Conservation (phyloP, 139 green algal genomes). For the Dunaliella sp. region DNA sequence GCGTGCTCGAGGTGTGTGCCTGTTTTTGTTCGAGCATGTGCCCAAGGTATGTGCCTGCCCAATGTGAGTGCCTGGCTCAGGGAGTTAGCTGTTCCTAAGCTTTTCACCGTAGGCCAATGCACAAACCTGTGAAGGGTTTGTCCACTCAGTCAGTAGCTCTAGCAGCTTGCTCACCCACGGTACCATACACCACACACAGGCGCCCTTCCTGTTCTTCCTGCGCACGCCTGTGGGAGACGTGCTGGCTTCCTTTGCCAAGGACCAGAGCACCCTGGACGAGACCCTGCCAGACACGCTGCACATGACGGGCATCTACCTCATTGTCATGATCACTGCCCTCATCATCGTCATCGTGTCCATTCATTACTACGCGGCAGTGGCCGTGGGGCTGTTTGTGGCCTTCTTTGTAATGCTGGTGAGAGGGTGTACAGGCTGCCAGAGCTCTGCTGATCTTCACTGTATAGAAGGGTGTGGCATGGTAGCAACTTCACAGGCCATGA, state of each 20-base stretch:
- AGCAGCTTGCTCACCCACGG: no score
- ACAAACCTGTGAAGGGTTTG: no score
- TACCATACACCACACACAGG: slow-evolving; percentile 6
- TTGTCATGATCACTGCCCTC: slow-evolving; percentile 46
- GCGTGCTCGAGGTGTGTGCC: slow-evolving; percentile 39
- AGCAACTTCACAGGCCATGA: no score
- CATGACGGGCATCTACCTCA: slow-evolving; percentile 55
- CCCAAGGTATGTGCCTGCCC: background rate
- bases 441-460: no score
- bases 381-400: slow-evolving; percentile 28
- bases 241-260: slow-evolving; percentile 53
- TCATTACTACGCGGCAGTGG: slow-evolving; percentile 45
- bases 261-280: slow-evolving; percentile 54
- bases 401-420: slow-evolving; percentile 45
- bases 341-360: slow-evolving; percentile 50
- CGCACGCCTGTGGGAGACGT: slow-evolving; percentile 54
- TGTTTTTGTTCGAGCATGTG: background rate
- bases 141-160: no score
- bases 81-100: no score
- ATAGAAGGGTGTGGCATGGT: no score
- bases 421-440: no score
- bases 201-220: slow-evolving; percentile 57
- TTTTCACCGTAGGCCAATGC: no score
- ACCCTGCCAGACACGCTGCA: slow-evolving; percentile 53
- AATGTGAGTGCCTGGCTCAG: no score